phyloP scores from a whole-genome alignment of 1,284 basidiomycete genomes.

The Ceratobasidium sp. region DNA sequence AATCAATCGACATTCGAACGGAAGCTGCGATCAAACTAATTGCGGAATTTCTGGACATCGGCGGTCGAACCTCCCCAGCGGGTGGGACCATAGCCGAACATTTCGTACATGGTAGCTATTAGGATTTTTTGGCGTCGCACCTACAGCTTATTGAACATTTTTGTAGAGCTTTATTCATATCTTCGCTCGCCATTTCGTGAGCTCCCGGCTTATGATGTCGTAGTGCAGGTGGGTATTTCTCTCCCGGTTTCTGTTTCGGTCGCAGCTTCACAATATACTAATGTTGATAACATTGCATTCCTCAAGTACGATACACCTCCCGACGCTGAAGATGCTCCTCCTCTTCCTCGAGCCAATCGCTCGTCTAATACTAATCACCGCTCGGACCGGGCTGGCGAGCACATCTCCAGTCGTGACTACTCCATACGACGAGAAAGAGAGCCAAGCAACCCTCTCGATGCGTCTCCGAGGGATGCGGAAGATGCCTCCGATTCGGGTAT shows the following conservation, averaged over 20 bases:
- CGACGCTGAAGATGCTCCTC: constrained; percentile 3
- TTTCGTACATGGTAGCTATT: constrained; percentile 82
- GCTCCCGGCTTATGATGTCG: constrained; percentile 78
- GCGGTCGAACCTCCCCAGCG: constrained; percentile 58
- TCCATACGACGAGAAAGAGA: not conserved
- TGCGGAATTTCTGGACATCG: constrained; percentile 85
- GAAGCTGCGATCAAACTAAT: constrained; percentile 84
- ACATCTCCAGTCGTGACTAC: too few species aligned
- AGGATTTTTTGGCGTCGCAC: not conserved
- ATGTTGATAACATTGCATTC: constrained; percentile 58
- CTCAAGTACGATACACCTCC: constrained; percentile 47
- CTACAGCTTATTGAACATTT: not conserved
- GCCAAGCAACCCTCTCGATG: constrained; percentile 26
- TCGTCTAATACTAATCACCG: not conserved
- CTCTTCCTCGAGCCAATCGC: not conserved
- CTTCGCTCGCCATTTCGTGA: constrained; percentile 86
- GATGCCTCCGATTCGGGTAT: constrained; percentile 1
- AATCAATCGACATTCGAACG: constrained; percentile 86
- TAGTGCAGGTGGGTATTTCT: constrained; percentile 72
- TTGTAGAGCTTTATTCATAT: constrained; percentile 82
- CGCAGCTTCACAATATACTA: constrained; percentile 55
- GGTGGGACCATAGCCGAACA: constrained; percentile 78
- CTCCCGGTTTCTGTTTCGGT: constrained; percentile 21
- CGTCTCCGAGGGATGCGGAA: constrained; percentile 23
- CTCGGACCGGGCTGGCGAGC: not conserved